These are phyloP conservation scores for Fraxinus quadrangulata DNA, from an alignment of 257 asterid species.

Conservation along the genomic window DNA sequence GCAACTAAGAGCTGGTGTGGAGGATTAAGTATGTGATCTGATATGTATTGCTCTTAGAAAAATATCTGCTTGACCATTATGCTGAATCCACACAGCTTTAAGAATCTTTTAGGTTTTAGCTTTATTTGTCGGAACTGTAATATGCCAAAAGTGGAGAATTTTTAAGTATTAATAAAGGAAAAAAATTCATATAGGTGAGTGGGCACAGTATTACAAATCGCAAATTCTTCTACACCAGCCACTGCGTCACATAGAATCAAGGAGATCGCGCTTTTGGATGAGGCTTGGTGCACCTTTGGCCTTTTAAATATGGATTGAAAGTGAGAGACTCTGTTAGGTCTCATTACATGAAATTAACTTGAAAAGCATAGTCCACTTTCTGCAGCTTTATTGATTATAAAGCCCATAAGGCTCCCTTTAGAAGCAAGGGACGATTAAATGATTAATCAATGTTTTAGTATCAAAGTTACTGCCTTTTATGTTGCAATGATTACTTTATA, in stretches of 20 bases:
- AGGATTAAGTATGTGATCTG: background rate
- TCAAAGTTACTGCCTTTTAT: background rate
- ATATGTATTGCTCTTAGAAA: background rate
- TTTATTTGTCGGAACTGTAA: conserved; percentile 22
- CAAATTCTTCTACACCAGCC: conserved; percentile 34
- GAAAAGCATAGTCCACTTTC: background rate
- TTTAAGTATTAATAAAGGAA: background rate
- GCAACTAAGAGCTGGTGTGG: background rate
- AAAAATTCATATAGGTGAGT: background rate
- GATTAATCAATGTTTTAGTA: background rate
- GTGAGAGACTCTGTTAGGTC: conserved; percentile 33
- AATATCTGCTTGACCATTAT: conserved; percentile 15
- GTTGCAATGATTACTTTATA: background rate
- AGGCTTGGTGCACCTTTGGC: conserved; percentile 26
- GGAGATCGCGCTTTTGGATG: conserved; percentile 30
- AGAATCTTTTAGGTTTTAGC: conserved; percentile 17
- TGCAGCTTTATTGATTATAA: conserved; percentile 1
- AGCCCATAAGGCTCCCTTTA: background rate
- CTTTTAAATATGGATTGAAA: conserved; percentile 43
- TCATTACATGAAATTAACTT: conserved; percentile 7
- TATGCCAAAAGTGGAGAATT: conserved; percentile 24
- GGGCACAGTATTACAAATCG: conserved; percentile 31
- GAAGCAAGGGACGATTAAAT: background rate
- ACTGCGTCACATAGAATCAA: conserved; percentile 37
- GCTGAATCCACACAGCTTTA: conserved; percentile 21